A percentile compares a stretch with the other conserved stretches of the same genome.
Conservation (phyloP, 768 basidiomycete genomes). For the Pulveroboletus sp. region DNA sequence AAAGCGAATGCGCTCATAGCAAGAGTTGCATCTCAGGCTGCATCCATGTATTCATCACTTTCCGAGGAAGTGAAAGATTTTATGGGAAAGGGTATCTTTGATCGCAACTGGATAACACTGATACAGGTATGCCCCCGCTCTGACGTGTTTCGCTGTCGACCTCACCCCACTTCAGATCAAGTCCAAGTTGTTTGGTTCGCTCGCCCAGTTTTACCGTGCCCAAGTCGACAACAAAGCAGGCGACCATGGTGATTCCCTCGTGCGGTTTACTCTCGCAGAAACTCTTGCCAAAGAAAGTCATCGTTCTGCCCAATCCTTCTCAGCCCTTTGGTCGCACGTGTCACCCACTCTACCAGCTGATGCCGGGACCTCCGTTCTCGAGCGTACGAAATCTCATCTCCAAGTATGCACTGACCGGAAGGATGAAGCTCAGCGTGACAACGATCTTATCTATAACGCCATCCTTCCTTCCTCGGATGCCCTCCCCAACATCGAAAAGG, state of each 20-base stretch:
- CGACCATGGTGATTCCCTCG: slow-evolving; percentile 85
- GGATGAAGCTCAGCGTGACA: slow-evolving; percentile 77
- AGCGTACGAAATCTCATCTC: slow-evolving; percentile 80
- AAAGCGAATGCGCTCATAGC: slow-evolving; percentile 72
- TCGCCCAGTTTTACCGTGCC: slow-evolving; percentile 83
- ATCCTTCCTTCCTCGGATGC: slow-evolving; percentile 75
- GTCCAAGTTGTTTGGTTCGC: slow-evolving; percentile 80
- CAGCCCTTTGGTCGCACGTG: slow-evolving; percentile 63
- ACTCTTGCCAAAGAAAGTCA: slow-evolving; percentile 78
- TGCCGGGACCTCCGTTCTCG: slow-evolving; percentile 70
- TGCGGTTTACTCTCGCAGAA: slow-evolving; percentile 74
- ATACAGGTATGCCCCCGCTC: slow-evolving; percentile 53
- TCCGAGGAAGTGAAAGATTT: slow-evolving; percentile 94
- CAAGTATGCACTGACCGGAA: slow-evolving; percentile 73
- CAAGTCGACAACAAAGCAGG: slow-evolving; percentile 69
- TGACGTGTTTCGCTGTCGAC: neutral
- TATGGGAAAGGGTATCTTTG: slow-evolving; percentile 93
- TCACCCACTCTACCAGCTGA: slow-evolving; percentile 86
- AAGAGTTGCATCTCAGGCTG: slow-evolving; percentile 82
- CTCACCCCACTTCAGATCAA: slow-evolving; percentile 59
- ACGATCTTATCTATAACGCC: slow-evolving; percentile 97
- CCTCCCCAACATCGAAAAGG: slow-evolving; percentile 78
- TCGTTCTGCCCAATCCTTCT: slow-evolving; percentile 63
- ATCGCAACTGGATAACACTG: slow-evolving; percentile 88
- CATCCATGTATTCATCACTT: slow-evolving; percentile 75